Conservation (phyloP, 768 basidiomycete genomes). For the Obba rivulosa region DNA sequence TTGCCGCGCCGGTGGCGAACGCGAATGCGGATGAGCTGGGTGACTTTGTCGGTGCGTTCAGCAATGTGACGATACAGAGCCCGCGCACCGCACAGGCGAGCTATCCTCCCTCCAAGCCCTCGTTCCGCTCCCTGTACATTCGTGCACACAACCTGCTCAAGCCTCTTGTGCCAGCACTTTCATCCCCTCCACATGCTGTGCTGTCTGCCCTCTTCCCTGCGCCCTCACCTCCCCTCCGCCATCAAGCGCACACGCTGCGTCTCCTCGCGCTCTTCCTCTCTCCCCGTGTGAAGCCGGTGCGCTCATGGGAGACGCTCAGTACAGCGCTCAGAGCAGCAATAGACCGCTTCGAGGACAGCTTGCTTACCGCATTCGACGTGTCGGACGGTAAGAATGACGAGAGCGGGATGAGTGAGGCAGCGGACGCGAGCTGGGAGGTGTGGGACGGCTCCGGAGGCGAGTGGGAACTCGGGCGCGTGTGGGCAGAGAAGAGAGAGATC, state of each 20-base stretch:
- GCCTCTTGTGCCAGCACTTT: constrained; percentile 51
- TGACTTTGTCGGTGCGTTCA: constrained; percentile 39
- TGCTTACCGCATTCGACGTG: constrained; percentile 86
- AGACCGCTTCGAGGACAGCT: constrained; percentile 83
- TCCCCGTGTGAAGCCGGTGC: constrained; percentile 61
- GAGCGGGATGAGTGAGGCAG: constrained; percentile 70
- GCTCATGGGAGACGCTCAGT: constrained; percentile 56
- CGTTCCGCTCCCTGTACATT: constrained; percentile 54
- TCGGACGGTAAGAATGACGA: constrained; percentile 76
- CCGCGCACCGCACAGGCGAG: constrained; percentile 13
- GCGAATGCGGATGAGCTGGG: constrained; percentile 39
- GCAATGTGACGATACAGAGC: constrained; percentile 24
- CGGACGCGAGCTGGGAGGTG: constrained; percentile 83
- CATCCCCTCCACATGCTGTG: constrained; percentile 60
- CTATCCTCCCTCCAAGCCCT: constrained; percentile 24
- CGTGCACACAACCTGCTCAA: constrained; percentile 62
- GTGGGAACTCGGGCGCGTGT: constrained; percentile 93
- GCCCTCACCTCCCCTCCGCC: constrained; percentile 32
- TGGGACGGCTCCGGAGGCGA: constrained; percentile 50
- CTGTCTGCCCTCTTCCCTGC: constrained; percentile 34
- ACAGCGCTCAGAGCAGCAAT: constrained; percentile 68
- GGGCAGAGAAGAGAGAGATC: constrained; percentile 93
- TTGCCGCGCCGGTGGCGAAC: constrained; percentile 39
- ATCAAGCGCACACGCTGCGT: constrained; percentile 64
- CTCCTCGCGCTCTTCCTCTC: constrained; percentile 76